These are phyloP conservation scores for Aureobasidium sp. DNA, from an alignment of 2,329 filamentous ascomycete genomes.

Conservation along the genomic window DNA sequence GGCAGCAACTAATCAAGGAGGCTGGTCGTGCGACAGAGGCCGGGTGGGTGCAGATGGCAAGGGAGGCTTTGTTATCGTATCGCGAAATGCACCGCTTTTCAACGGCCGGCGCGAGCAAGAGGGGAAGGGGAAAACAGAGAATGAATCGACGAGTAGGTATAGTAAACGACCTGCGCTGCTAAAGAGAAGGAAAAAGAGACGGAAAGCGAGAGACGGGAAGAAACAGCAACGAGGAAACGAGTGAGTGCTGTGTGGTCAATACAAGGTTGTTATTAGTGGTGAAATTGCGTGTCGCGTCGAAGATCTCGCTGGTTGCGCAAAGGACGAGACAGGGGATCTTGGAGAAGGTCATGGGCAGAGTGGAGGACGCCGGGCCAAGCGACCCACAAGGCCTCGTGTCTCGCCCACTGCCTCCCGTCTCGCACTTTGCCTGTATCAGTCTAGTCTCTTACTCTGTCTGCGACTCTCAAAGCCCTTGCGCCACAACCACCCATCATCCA, in stretches of 20 bases:
- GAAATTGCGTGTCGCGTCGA: neutral
- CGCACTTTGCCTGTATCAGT: neutral
- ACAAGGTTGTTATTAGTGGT: slow-evolving; percentile 8
- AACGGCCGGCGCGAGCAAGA: slow-evolving; percentile 7
- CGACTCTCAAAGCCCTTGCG: neutral
- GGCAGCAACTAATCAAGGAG: neutral
- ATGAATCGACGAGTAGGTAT: neutral
- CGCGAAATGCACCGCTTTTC: neutral
- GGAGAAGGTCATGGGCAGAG: neutral
- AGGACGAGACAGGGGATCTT: neutral
- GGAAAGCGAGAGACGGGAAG: slow-evolving; percentile 5
- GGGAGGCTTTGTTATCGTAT: neutral
- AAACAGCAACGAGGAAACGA: neutral
- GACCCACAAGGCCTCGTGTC: slow-evolving; percentile 8
- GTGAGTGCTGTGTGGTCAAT: slow-evolving; percentile 1
- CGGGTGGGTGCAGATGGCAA: slow-evolving; percentile 4
- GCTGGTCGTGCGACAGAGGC: neutral
- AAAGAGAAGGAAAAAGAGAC: neutral
- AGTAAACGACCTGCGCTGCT: slow-evolving; percentile 11
- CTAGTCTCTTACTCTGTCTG: neutral
- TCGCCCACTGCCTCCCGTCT: neutral
- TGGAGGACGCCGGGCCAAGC: neutral
- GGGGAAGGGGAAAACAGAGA: neutral
- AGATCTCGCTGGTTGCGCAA: slow-evolving; percentile 1
- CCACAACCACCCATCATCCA: neutral